Base-by-base conservation (phyloP, 257 asterid genomes). In the Forsythia viridissima region DNA sequence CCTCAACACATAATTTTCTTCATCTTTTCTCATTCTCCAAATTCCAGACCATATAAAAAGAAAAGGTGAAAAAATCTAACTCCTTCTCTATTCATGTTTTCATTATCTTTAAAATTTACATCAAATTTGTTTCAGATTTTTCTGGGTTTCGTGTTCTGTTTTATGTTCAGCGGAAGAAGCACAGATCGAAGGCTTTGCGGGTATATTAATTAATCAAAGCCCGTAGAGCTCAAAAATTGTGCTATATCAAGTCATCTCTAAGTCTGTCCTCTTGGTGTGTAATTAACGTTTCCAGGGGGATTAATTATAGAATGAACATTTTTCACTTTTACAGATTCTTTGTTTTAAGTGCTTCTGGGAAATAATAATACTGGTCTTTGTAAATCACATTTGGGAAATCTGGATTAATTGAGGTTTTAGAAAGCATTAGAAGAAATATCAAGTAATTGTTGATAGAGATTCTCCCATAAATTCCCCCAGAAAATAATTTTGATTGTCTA, bases 271-370 rank as follows among this genome's bases (percentile, higher is more conserved):
- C 81, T 83, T 76, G 72, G 39, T 37, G 37, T 36, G 8, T 34
- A 38, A 21, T 74, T 76, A 21, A 12, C 38, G 55, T 44, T 13
- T 2, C n/a, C 73, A 63, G 39, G 85, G 42, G 83, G 85, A 75
- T 57, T 85, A 38, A 59, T 85, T 55, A 41, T 81, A 41, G 82
- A 80, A 75, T 70, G 73, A n/a, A 85, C 76, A 85, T 71, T 71
- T 67, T 24, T 73, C 46, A 8, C 4, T 37, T n/a, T 39, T 41
- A 67, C 8, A 5, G 4, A 41, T 48, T 21, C 9, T 63, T 71
- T 34, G 10, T 61, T 66, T 48, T 30, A 4, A 18, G 4, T 42
- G 18, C 13, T 36, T 6, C 12, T n/a, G 5, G 30, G 65, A 6
- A n/a, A 57, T 15, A 48, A 48, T 13, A 13, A 48, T 48, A 15